phyloP scores from a whole-genome alignment of 495 filamentous ascomycete genomes.

The Hypoxylon rickii region DNA sequence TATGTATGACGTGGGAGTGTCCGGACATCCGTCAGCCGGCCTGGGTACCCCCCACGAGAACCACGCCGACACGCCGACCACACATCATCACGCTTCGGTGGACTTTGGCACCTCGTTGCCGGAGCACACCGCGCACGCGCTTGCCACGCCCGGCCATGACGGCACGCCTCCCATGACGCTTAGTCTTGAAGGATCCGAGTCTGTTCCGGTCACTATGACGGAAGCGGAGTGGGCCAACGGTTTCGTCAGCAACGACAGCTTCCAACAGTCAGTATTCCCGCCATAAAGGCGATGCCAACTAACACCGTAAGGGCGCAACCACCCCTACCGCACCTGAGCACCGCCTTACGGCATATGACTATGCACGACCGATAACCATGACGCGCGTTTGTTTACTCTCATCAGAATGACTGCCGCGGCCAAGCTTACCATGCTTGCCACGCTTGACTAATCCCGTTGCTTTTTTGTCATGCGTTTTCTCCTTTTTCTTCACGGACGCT shows the following conservation, averaged over 20 bases:
- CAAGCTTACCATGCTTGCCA: too few relatives aligned
- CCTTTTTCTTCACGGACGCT: background rate
- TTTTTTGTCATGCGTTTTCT: background rate
- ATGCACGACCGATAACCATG: background rate
- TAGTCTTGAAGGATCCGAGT: constrained; percentile 3
- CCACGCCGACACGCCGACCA: background rate
- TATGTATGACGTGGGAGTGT: background rate
- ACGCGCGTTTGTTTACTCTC: background rate
- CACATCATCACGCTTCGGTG: background rate
- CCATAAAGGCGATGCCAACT: too few relatives aligned
- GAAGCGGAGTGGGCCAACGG: constrained; percentile 12
- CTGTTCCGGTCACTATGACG: background rate
- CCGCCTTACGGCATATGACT: background rate
- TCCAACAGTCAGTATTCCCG: constrained; percentile 6
- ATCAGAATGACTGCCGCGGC: background rate
- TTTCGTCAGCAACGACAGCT: constrained; percentile 3
- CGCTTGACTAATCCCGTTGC: background rate
- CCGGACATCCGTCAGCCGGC: background rate
- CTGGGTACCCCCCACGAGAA: constrained; percentile 12
- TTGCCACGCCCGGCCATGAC: constrained; percentile 4
- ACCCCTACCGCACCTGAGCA: background rate
- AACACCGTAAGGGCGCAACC: background rate
- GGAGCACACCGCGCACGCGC: background rate
- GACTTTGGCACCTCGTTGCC: constrained; percentile 7
- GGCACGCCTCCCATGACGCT: constrained; percentile 10